phyloP scores from a whole-genome alignment of 768 basidiomycete species.

The Leccinellum luteum region DNA sequence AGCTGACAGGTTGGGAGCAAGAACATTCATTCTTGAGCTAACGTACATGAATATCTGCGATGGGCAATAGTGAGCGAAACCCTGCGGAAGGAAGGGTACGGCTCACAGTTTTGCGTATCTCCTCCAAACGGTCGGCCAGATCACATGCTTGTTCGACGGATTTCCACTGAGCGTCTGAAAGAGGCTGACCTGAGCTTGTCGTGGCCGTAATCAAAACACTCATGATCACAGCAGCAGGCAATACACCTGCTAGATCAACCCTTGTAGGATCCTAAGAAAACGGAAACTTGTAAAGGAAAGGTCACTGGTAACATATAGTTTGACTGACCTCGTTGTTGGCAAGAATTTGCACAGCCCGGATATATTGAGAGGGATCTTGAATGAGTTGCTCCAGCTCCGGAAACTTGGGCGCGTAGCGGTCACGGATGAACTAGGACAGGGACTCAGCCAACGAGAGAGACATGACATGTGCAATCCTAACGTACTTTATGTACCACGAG shows the following conservation, averaged over 20 bases:
- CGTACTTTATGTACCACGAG: slow-evolving; percentile 91
- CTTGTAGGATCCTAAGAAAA: slow-evolving; percentile 74
- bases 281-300: background rate
- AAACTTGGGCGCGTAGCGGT: slow-evolving; percentile 93
- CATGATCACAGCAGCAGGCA: slow-evolving; percentile 91
- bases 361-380: slow-evolving; percentile 87
- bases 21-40: slow-evolving; percentile 96
- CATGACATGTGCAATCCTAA: slow-evolving; percentile 4
- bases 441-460: slow-evolving; percentile 8
- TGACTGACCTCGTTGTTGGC: slow-evolving; percentile 72
- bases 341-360: slow-evolving; percentile 83
- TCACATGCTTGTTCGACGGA: slow-evolving; percentile 85
- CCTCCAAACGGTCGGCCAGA: slow-evolving; percentile 84
- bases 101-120: slow-evolving; percentile 79
- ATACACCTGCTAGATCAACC: slow-evolving; percentile 72
- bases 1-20: slow-evolving; percentile 97
- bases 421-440: slow-evolving; percentile 80
- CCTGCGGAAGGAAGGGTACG: background rate
- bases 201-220: slow-evolving; percentile 95
- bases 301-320: background rate
- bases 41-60: slow-evolving; percentile 96
- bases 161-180: slow-evolving; percentile 70
- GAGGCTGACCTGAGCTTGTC: slow-evolving; percentile 75
- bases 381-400: slow-evolving; percentile 97
- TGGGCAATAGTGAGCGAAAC: background rate